phyloP scores from a whole-genome alignment of 805 yeast genomes.

The Wickerhamomyces sydowiorum region DNA sequence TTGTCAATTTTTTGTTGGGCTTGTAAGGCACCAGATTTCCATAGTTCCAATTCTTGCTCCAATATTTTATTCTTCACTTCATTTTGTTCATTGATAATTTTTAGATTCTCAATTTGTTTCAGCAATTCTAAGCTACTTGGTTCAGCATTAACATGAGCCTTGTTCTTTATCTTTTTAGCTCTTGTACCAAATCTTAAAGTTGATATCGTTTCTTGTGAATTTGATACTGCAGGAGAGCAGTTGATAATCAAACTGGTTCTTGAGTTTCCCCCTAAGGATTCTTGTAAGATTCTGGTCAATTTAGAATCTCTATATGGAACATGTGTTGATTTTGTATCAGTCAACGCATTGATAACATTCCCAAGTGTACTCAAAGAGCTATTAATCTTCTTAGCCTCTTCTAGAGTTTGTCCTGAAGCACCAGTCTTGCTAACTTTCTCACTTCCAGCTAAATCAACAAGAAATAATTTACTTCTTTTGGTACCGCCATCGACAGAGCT shows the following conservation, averaged over 20 bases:
- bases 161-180: conserved; percentile 62
- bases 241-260: conserved; percentile 68
- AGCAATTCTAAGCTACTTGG: conserved; percentile 19
- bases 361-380: conserved; percentile 74
- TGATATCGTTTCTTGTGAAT: conserved; percentile 62
- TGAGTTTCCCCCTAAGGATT: conserved; percentile 78
- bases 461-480: conserved; percentile 57
- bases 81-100: conserved; percentile 12
- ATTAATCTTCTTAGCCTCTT: conserved; percentile 83
- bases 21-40: conserved; percentile 15
- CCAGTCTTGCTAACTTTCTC: conserved; percentile 78
- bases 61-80: conserved; percentile 11
- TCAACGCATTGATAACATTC: conserved; percentile 71
- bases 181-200: conserved; percentile 71
- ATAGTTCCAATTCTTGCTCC: conserved; percentile 17
- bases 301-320: conserved; percentile 76
- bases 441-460: conserved; percentile 86
- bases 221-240: conserved; percentile 57
- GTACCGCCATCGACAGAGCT: conserved; percentile 47
- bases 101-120: conserved; percentile 16
- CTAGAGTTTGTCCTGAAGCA: conserved; percentile 65
- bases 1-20: neutral
- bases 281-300: conserved; percentile 71
- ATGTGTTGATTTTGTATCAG: conserved; percentile 61
- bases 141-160: conserved; percentile 49